phyloP scores from a whole-genome alignment of 2,329 filamentous ascomycete genomes.

The Blastomyces parvus region DNA sequence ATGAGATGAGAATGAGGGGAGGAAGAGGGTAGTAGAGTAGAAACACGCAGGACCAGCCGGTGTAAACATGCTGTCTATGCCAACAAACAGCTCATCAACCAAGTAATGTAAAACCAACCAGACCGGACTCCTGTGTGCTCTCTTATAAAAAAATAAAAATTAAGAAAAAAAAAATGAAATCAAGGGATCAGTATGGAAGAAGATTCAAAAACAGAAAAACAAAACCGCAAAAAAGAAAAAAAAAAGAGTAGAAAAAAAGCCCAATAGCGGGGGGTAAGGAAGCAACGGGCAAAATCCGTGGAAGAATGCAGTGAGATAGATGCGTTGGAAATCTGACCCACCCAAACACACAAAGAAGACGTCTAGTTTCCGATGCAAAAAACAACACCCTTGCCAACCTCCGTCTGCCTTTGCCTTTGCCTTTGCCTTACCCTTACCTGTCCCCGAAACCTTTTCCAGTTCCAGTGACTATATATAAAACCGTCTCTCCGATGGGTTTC shows the following conservation, averaged over 20 bases:
- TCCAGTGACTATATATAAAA: constrained; percentile 20
- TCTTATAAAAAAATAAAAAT: no score
- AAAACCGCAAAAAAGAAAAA: constrained; percentile 11
- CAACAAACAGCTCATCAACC: constrained; percentile 30
- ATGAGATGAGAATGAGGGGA: no score
- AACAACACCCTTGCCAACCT: constrained; percentile 29
- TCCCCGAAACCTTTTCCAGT: constrained; percentile 27
- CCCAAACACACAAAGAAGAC: constrained; percentile 9
- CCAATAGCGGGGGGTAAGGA: constrained; percentile 19
- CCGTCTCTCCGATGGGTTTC: constrained; percentile 24
- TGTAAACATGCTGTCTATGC: constrained; percentile 32
- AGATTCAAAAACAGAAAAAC: not conserved
- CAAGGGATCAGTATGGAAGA: constrained; percentile 8
- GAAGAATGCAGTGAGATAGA: constrained; percentile 24
- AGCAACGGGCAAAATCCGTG: constrained; percentile 22
- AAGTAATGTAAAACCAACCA: constrained; percentile 31
- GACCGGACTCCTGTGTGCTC: constrained; percentile 38
- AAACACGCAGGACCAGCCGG: constrained; percentile 41
- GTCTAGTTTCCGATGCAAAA: constrained; percentile 16
- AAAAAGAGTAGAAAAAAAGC: constrained; percentile 22
- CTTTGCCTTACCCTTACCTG: constrained; percentile 22
- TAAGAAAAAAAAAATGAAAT: constrained; percentile 5
- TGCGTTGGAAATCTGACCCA: constrained; percentile 7
- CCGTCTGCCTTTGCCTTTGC: no score
- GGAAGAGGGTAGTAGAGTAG: constrained; percentile 18